These are phyloP conservation scores for Pilaira anomala DNA, from an alignment of 192 early-diverging fungal genomes.

Conservation along the genomic window DNA sequence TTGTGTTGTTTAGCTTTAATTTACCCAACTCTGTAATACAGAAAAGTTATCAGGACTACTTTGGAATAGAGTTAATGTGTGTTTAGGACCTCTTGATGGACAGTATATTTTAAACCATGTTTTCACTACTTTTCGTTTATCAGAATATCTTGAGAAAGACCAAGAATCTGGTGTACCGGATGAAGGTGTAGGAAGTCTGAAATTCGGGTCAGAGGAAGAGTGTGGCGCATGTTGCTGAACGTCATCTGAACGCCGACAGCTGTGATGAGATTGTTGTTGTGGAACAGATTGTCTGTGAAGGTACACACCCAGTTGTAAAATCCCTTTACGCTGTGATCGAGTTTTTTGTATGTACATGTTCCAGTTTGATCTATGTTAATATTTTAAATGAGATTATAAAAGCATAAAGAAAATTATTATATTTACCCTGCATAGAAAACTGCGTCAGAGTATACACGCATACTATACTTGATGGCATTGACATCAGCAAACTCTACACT, in stretches of 20 bases:
- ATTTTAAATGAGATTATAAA: background rate
- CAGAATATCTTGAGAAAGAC: conserved; percentile 42
- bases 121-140: conserved; percentile 42
- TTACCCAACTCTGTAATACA: conserved; percentile 54
- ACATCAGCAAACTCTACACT: conserved; percentile 48
- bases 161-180: no score
- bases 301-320: conserved; percentile 46
- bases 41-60: conserved; percentile 55
- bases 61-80: conserved; percentile 51
- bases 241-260: background rate
- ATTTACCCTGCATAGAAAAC: conserved; percentile 55
- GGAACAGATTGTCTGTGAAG: conserved; percentile 47
- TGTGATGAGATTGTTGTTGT: background rate
- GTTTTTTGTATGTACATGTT: conserved; percentile 57
- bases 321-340: conserved; percentile 37
- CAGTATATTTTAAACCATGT: conserved; percentile 61
- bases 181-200: no score
- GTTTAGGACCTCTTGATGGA: conserved; percentile 40
- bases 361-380: conserved; percentile 48
- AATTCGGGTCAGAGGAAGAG: background rate
- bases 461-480: conserved; percentile 34
- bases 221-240: background rate
- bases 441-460: conserved; percentile 39
- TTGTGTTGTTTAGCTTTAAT: background rate
- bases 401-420: background rate